These are phyloP conservation scores for Starmerella potacharoeniae DNA, from an alignment of 805 yeast genomes.

Conservation along the genomic window DNA sequence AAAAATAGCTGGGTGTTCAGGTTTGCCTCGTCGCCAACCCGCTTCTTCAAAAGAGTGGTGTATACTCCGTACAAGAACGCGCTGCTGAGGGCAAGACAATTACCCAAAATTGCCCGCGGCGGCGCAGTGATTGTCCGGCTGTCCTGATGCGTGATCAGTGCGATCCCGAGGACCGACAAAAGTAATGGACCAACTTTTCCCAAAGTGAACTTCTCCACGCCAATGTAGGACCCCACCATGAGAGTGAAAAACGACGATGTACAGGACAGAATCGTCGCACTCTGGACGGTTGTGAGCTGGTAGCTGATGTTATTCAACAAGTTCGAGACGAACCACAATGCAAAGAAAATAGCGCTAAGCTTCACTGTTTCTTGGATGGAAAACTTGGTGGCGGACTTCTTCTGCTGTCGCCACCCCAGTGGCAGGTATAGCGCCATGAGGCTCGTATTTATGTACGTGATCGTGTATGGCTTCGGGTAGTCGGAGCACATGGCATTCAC, in stretches of 20 bases:
- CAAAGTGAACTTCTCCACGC: constrained; percentile 56
- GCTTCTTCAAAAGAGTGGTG: constrained; percentile 68
- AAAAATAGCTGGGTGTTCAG: constrained; percentile 80
- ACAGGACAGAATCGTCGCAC: constrained; percentile 85
- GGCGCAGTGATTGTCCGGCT: constrained; percentile 22
- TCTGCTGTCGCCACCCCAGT: constrained; percentile 38
- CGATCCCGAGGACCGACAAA: constrained; percentile 65
- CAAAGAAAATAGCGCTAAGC: constrained; percentile 69
- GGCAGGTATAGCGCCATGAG: constrained; percentile 65
- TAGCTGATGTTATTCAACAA: constrained; percentile 79
- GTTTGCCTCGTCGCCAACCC: constrained; percentile 59
- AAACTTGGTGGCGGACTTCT: constrained; percentile 5
- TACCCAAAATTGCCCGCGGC: constrained; percentile 46
- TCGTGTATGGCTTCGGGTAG: constrained; percentile 81
- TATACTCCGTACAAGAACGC: constrained; percentile 88
- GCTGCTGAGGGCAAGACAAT: constrained; percentile 65
- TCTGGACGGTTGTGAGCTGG: constrained; percentile 81
- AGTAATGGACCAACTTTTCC: constrained; percentile 59
- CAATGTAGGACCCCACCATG: constrained; percentile 59
- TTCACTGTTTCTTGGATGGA: constrained; percentile 48
- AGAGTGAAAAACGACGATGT: constrained; percentile 91
- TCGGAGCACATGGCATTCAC: constrained; percentile 53
- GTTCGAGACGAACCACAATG: constrained; percentile 85
- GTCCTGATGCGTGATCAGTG: constrained; percentile 55
- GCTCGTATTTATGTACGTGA: constrained; percentile 84